Conservation (phyloP, 495 filamentous ascomycete genomes). For the Tuber aestivum region DNA sequence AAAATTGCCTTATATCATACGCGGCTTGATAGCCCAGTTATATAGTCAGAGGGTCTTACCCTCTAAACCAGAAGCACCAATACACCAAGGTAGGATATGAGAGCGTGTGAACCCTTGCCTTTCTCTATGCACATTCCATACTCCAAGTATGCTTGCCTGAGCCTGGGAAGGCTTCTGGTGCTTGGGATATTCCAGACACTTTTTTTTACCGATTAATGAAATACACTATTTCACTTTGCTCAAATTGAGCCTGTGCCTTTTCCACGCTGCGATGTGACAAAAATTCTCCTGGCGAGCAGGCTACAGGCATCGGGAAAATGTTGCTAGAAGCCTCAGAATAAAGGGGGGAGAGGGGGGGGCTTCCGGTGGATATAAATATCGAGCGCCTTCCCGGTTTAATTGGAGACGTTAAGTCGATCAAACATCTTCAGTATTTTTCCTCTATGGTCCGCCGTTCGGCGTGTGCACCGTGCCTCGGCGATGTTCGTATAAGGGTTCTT, state of each 20-base stretch:
- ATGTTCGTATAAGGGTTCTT: no score
- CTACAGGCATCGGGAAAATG: neutral
- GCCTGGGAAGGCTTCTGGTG: neutral
- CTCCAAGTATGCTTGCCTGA: neutral
- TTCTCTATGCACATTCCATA: conserved; percentile 14
- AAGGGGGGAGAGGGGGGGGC: neutral
- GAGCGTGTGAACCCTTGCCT: neutral
- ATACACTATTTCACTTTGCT: conserved; percentile 3
- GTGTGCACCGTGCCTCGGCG: neutral
- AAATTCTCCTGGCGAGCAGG: neutral
- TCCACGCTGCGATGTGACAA: conserved; percentile 5
- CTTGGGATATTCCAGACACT: neutral
- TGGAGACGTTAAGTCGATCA: neutral
- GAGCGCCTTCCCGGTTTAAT: neutral
- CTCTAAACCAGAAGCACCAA: neutral
- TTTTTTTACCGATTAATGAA: neutral
- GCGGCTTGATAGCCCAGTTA: neutral
- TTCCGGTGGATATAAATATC: neutral
- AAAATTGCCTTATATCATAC: neutral
- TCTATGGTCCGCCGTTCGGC: neutral
- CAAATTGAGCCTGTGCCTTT: neutral
- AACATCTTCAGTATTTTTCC: neutral
- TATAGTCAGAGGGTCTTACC: neutral
- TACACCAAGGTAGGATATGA: neutral
- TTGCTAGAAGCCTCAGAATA: neutral